Evolutionary conservation across 1,284 basidiomycete genomes (phyloP).

Genomic region (Agaricales sp.): DNA sequence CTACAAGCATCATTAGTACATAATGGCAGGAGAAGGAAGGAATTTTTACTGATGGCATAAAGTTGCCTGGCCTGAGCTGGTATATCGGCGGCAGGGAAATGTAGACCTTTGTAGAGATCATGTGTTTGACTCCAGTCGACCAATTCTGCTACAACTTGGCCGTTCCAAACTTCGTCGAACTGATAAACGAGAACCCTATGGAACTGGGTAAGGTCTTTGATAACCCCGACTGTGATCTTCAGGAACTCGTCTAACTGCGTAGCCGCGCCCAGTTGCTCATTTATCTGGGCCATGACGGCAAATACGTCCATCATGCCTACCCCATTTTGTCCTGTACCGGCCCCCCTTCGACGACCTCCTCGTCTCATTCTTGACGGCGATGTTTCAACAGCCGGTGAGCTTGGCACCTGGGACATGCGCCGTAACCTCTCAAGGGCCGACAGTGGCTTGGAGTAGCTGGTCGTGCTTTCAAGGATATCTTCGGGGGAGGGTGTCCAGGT

Average conservation of each 20-base stretch:
- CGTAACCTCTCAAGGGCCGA: conserved; percentile 66
- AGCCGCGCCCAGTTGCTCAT: conserved; percentile 72
- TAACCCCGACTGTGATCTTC: conserved; percentile 70
- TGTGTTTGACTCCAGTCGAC: conserved; percentile 77
- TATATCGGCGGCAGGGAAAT: conserved; percentile 57
- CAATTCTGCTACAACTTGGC: conserved; percentile 75
- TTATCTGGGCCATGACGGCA: conserved; percentile 75
- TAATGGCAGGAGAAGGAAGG: not conserved
- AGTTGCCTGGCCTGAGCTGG: conserved; percentile 44
- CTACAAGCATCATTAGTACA: conserved; percentile 19
- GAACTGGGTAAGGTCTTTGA: conserved; percentile 79
- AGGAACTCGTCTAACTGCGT: conserved; percentile 65
- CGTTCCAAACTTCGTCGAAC: conserved; percentile 67
- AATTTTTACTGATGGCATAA: conserved; percentile 32
- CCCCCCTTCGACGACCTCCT: conserved; percentile 13
- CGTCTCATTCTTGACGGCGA: conserved; percentile 13
- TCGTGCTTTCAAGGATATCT: conserved; percentile 70
- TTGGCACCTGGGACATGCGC: conserved; percentile 24
- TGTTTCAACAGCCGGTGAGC: conserved; percentile 6
- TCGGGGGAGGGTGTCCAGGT: conserved; percentile 42
- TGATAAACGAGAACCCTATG: conserved; percentile 87
- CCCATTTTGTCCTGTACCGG: conserved; percentile 18
- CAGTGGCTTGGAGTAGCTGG: conserved; percentile 62
- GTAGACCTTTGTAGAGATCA: conserved; percentile 69
- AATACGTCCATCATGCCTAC: conserved; percentile 77